Evolutionary conservation across 1,139 yeast species (phyloP).

Genomic region (Wickerhamomyces sp.): DNA sequence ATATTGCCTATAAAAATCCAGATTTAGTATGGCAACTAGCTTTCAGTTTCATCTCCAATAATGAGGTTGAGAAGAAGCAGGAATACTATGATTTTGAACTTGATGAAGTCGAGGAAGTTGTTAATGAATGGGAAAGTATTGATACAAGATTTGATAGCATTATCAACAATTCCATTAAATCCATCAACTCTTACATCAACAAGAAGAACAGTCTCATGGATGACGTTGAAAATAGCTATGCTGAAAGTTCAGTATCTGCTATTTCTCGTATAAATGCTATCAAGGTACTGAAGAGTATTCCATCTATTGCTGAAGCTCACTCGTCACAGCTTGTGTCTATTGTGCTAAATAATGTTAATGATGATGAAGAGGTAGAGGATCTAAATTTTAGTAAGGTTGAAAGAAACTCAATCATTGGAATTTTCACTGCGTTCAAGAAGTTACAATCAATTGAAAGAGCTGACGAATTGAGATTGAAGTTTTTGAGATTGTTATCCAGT

Average conservation of each 20-base stretch:
- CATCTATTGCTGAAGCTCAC: slow-evolving; percentile 63
- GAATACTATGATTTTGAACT: slow-evolving; percentile 4
- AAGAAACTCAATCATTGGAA: slow-evolving; percentile 50
- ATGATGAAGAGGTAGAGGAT: slow-evolving; percentile 29
- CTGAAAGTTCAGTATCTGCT: slow-evolving; percentile 24
- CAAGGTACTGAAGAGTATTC: slow-evolving; percentile 46
- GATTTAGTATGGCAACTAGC: slow-evolving; percentile 55
- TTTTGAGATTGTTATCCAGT: slow-evolving; percentile 58
- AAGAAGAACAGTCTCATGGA: slow-evolving; percentile 8
- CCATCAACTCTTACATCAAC: slow-evolving; percentile 25
- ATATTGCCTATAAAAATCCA: slow-evolving; percentile 39
- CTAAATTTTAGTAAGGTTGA: slow-evolving; percentile 60
- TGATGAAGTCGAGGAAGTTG: slow-evolving; percentile 7
- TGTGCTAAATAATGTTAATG: slow-evolving; percentile 33
- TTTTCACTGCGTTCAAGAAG: slow-evolving; percentile 62
- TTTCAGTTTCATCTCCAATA: slow-evolving; percentile 31
- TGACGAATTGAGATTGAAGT: slow-evolving; percentile 47
- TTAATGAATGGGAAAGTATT: slow-evolving; percentile 26
- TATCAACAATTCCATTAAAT: slow-evolving; percentile 22
- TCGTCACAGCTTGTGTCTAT: slow-evolving; percentile 52
- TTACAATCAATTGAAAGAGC: slow-evolving; percentile 50
- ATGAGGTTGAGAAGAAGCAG: slow-evolving; percentile 2
- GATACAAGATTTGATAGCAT: slow-evolving; percentile 34
- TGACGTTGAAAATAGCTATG: slow-evolving; percentile 11
- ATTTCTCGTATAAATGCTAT: slow-evolving; percentile 45